phyloP scores from a whole-genome alignment of 177 flowering plant species.

The Telopea speciosissima region DNA sequence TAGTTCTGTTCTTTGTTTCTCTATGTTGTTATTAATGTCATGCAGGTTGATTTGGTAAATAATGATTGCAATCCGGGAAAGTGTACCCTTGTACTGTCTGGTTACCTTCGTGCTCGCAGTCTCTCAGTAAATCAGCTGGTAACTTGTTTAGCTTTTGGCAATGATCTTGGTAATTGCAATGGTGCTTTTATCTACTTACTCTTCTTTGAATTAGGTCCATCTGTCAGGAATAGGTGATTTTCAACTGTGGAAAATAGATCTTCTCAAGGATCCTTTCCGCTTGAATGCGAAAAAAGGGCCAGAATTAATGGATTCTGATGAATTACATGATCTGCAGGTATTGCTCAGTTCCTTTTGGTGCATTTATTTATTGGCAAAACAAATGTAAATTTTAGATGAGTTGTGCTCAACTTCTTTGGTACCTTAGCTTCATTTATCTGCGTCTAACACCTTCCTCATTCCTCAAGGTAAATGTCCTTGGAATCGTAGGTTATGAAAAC shows the following conservation, averaged over 20 bases:
- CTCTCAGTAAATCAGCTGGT: conserved; percentile 96
- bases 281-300: conserved; percentile 46
- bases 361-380: neutral
- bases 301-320: conserved; percentile 73
- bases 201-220: conserved; percentile 59
- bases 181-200: conserved; percentile 11
- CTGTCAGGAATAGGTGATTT: conserved; percentile 91
- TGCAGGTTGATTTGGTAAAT: conserved; percentile 55
- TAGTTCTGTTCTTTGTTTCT: neutral
- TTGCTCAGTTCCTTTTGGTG: neutral
- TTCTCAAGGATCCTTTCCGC: conserved; percentile 76
- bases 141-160: conserved; percentile 16
- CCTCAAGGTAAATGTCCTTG: no score
- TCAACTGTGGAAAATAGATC: conserved; percentile 67
- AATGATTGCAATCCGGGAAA: conserved; percentile 49
- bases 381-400: conserved; percentile 1
- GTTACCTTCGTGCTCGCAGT: conserved; percentile 70
- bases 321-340: conserved; percentile 41
- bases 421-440: neutral
- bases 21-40: neutral
- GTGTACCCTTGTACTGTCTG: conserved; percentile 68
- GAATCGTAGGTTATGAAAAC: no score
- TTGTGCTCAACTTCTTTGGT: neutral
- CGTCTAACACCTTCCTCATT: no score
- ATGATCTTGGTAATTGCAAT: neutral